Conservation (phyloP, 2,329 filamentous ascomycete species). For the Xylariaceae sp. region DNA sequence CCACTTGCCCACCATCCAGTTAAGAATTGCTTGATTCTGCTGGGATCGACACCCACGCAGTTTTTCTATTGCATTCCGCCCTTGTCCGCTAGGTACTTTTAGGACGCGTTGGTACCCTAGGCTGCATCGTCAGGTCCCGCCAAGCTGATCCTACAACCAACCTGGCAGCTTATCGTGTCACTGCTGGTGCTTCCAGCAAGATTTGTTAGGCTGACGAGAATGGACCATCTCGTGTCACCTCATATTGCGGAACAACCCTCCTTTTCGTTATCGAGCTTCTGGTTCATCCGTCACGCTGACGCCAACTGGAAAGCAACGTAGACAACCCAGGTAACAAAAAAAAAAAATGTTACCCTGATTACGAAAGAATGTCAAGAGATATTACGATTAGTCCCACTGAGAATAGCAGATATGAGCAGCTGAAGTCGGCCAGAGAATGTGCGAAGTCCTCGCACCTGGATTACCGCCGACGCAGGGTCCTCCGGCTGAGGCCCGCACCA, state of each 20-base stretch:
- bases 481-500: neutral
- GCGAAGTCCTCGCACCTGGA: neutral
- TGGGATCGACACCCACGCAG: conserved; percentile 27
- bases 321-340: neutral
- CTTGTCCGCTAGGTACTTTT: conserved; percentile 10
- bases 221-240: neutral
- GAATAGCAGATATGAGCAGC: neutral
- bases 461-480: neutral
- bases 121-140: conserved; percentile 21
- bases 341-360: neutral
- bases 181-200: neutral
- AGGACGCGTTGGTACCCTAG: conserved; percentile 14
- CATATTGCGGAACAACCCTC: neutral
- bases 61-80: conserved; percentile 21
- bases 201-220: neutral
- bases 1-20: conserved; percentile 4
- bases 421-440: neutral
- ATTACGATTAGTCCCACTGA: neutral
- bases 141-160: conserved; percentile 21
- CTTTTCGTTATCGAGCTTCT: neutral
- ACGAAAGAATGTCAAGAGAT: neutral
- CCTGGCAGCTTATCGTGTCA: conserved; percentile 16
- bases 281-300: neutral
- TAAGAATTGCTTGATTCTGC: conserved; percentile 25
- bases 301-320: too few relatives aligned